Conservation (phyloP, 1,284 basidiomycete species). For the Papiliotrema nemorosa region DNA sequence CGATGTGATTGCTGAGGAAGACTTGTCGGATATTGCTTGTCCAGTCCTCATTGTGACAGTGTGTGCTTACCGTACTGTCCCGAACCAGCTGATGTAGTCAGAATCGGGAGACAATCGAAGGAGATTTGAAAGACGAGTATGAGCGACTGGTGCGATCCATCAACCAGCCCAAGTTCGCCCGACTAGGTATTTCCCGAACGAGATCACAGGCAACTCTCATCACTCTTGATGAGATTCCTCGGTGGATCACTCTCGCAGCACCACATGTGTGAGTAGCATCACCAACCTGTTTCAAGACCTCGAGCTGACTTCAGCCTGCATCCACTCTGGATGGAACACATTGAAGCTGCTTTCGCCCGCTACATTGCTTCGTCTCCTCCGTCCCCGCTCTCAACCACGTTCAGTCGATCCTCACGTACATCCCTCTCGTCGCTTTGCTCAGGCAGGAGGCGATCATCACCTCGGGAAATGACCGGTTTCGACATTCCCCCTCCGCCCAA, state of each 20-base stretch:
- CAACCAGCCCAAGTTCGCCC: too few relatives aligned
- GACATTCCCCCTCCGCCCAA: slow-evolving; percentile 15
- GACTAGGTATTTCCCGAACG: too few relatives aligned
- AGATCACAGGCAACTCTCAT: too few relatives aligned
- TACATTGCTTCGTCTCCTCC: slow-evolving; percentile 3
- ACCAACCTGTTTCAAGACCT: neutral
- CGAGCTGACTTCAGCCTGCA: slow-evolving; percentile 13
- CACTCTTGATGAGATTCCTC: slow-evolving; percentile 12
- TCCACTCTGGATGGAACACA: slow-evolving; percentile 10
- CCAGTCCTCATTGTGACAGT: slow-evolving; percentile 19
- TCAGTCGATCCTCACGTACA: slow-evolving; percentile 6
- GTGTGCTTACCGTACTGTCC: too few relatives aligned
- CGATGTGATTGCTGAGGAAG: neutral
- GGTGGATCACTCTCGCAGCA: slow-evolving; percentile 20
- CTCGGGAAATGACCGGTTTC: slow-evolving; percentile 14
- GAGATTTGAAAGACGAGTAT: too few relatives aligned
- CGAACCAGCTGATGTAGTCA: too few relatives aligned
- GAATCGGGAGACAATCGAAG: too few relatives aligned
- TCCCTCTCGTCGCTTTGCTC: slow-evolving; percentile 1
- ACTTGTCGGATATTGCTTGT: slow-evolving; percentile 1
- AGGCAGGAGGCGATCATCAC: slow-evolving; percentile 18
- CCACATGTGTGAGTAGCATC: slow-evolving; percentile 19
- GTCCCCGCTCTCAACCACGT: slow-evolving; percentile 9
- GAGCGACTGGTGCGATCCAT: too few relatives aligned
- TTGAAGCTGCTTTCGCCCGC: slow-evolving; percentile 11